Base-by-base conservation (phyloP, 805 yeast species). In the Candida pseudofarinosa region DNA sequence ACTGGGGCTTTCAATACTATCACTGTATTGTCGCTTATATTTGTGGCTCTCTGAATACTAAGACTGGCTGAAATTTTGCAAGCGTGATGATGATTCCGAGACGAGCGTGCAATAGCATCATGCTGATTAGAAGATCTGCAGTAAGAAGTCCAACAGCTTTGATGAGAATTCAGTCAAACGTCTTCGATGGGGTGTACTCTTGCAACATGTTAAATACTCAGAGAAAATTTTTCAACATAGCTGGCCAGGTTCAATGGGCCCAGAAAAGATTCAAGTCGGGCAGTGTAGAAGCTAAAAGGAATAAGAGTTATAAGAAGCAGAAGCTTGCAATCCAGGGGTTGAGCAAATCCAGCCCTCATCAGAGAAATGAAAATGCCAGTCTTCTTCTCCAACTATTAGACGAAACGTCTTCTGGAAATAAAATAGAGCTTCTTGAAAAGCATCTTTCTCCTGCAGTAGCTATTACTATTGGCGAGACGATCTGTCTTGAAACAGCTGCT, bases 401-500 rank as follows among this genome's bases (percentile, higher is more conserved):
- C 30, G 54, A 55, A 28, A 54, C 49, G 19, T 46, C 44, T 30
- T 49, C 51, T 5, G 43, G 54, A 1, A 52, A 48, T 10, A 51
- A 54, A 13, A 45, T 52, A 10, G 58, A 60, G 26, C 45, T 49
- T 4, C 49, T 63, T 36, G 60, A 53, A 23, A 53, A 55, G 37
- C 55, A 59, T 45, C 51, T 65, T 18, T 51, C 55, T 16, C 76
- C 84, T 0, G 86, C 87, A 42, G 81, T 87, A 0, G 77, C 90
- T 1, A 74, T 83, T 3, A 84, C 95, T 1, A 73, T 81, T 0
- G 83, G 89, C 47, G 96, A 89, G 51, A 56, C 69, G 4, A 87
- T 87, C 48, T 81, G 87, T 55, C 66, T 89, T 36, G 61, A 64
- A 0, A 60, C 60, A 39, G 77, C 77, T 2, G 50, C 68, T n/a